Evolutionary conservation across 148 eudicot species (phyloP), one percentile per base, ranked within the genome.

Genomic region (Bassia scoparia): DNA sequence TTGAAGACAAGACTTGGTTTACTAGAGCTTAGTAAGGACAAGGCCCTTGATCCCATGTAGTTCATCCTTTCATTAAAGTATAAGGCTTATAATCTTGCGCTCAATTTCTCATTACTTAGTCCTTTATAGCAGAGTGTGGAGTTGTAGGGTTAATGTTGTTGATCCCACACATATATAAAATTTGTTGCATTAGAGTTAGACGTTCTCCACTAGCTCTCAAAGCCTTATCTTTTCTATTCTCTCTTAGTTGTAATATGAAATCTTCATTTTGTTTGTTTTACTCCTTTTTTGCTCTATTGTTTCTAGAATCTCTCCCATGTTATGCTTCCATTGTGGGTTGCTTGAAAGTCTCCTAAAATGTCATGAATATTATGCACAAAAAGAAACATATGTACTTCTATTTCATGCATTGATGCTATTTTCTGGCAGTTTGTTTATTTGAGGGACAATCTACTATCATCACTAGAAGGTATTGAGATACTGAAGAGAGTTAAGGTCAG

Each of bases 391-490:
- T 33, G 12, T 64, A 13, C 60, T 56, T 75, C 34, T 17, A 69
- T 73, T 52, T 53, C 6, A 64, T 48, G 18, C 31, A 49, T 69
- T 81, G 15, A 21, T 60, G 66, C 64, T 77, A 49, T 67, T 69
- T 71, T 79, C 61, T 84, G 76, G 79, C 92, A 95, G 99, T 95
- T 95, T 86, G 94, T 95, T 77, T 95, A 95, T 84, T 92, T 92
- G 74, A 86, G 99, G 76, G 99, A 95, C 82, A 94, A 94, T 82
- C 87, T 91, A 66, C 75, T 94, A 76, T 84, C 98, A 41, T 78
- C 92, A 27, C 76, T 94, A 60, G 97, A 94, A 78, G 98, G 98
- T 68, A 81, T 95, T 77, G 99, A 95, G 82, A 82, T 87, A 78
- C 82, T 95, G 81, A 86, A 81, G 77, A 82, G 89, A 68, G 97